Evolutionary conservation across 306 rosid species (phyloP).

Genomic region (Dalbergia cochinchinensis): DNA sequence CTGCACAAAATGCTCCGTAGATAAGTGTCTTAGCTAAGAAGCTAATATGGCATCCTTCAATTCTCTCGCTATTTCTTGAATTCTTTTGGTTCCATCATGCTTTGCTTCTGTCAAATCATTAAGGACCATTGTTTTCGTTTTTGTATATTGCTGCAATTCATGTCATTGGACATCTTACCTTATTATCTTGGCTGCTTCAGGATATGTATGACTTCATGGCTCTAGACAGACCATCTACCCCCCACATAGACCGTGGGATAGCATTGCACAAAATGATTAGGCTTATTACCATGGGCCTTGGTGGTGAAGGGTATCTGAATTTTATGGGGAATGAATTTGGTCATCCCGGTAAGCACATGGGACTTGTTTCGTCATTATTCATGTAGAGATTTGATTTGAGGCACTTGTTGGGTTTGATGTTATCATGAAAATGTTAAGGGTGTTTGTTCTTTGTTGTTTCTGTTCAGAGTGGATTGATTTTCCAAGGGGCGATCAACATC

Average conservation of each 20-base stretch:
- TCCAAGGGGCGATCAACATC: constrained; percentile 86
- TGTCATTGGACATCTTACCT: constrained; percentile 15
- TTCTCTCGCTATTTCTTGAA: constrained; percentile 21
- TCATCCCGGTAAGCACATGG: constrained; percentile 82
- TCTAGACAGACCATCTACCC: constrained; percentile 86
- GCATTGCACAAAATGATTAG: constrained; percentile 98
- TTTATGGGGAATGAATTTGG: constrained; percentile 99
- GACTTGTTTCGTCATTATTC: constrained; percentile 36
- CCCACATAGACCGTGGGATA: constrained; percentile 89
- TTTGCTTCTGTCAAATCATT: constrained; percentile 32
- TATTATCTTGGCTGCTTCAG: constrained; percentile 59
- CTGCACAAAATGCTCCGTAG: constrained; percentile 34
- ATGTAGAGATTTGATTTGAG: constrained; percentile 34
- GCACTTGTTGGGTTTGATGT: constrained; percentile 40
- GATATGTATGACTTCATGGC: constrained; percentile 99
- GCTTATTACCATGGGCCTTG: constrained; percentile 94
- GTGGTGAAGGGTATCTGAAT: constrained; percentile 98
- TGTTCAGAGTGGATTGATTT: constrained; percentile 97
- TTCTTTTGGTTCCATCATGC: constrained; percentile 29
- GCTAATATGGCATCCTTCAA: constrained; percentile 22
- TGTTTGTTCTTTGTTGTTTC: constrained; percentile 39
- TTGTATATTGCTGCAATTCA: constrained; percentile 21
- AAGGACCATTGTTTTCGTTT: constrained; percentile 16
- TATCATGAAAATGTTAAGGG: constrained; percentile 27
- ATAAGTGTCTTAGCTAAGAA: constrained; percentile 32